Evolutionary conservation across 2,329 filamentous ascomycete species (phyloP).

Genomic region (Xylaria sp.): DNA sequence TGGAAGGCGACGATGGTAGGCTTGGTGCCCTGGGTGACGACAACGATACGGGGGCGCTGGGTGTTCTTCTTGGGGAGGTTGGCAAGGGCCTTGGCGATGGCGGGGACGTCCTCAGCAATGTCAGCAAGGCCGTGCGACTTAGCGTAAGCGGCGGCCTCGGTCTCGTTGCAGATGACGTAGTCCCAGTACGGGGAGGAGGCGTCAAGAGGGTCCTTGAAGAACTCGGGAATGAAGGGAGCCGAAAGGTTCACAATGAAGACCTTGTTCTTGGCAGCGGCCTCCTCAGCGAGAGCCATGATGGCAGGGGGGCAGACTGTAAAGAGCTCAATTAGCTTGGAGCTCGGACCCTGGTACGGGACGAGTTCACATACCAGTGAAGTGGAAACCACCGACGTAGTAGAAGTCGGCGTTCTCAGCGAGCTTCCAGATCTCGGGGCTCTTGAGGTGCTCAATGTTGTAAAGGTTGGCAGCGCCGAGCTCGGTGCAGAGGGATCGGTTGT

Average conservation of each 20-base stretch:
- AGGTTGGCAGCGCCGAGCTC: slow-evolving; percentile 94
- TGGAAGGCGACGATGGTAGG: slow-evolving; percentile 81
- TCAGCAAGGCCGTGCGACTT: slow-evolving; percentile 50
- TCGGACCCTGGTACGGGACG: background rate
- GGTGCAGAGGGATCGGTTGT: slow-evolving; percentile 91
- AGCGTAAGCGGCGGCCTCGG: slow-evolving; percentile 83
- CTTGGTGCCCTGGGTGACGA: slow-evolving; percentile 91
- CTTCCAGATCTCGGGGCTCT: slow-evolving; percentile 85
- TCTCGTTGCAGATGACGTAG: slow-evolving; percentile 95
- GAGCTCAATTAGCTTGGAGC: background rate
- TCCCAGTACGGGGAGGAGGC: slow-evolving; percentile 86
- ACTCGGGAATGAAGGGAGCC: slow-evolving; percentile 91
- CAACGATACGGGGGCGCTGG: slow-evolving; percentile 75
- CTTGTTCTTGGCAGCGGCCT: slow-evolving; percentile 88
- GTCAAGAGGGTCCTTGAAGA: slow-evolving; percentile 96
- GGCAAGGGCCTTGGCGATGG: slow-evolving; percentile 81
- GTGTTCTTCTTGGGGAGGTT: slow-evolving; percentile 88
- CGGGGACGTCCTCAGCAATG: slow-evolving; percentile 60
- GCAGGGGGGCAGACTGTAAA: slow-evolving; percentile 74
- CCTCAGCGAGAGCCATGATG: slow-evolving; percentile 82
- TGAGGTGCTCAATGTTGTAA: slow-evolving; percentile 91
- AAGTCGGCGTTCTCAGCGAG: slow-evolving; percentile 82
- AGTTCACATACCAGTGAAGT: slow-evolving; percentile 61
- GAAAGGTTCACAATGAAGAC: slow-evolving; percentile 85
- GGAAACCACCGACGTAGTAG: slow-evolving; percentile 94